Evolutionary conservation across 805 yeast species (phyloP).

Genomic region (Sungouiella blattae): DNA sequence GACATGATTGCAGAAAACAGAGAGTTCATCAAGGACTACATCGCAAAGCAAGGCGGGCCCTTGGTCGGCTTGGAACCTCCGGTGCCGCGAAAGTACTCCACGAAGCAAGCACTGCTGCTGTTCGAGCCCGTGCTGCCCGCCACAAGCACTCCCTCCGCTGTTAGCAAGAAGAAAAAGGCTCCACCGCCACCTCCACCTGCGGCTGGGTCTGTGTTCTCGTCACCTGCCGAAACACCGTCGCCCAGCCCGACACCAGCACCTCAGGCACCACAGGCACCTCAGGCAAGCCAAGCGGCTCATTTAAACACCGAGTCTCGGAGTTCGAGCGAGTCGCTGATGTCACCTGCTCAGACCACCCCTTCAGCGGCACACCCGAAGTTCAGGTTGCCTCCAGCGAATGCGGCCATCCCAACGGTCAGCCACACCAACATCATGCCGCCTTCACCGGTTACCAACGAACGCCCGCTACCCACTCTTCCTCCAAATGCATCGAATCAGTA

Average conservation of each 20-base stretch:
- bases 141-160: constrained; percentile 1
- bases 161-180: constrained; percentile 15
- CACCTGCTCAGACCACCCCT: neutral
- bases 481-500: too few species aligned
- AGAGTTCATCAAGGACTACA: constrained; percentile 76
- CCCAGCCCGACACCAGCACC: constrained; percentile 7
- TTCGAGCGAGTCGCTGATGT: too few species aligned
- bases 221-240: too few species aligned
- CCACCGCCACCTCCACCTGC: constrained; percentile 17
- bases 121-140: neutral
- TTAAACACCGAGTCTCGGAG: too few species aligned
- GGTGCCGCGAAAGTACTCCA: constrained; percentile 50
- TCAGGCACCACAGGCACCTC: neutral
- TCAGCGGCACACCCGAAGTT: constrained; percentile 20
- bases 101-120: constrained; percentile 4
- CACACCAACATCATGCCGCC: constrained; percentile 5
- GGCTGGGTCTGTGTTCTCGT: constrained; percentile 1
- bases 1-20: constrained; percentile 87
- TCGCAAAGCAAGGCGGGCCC: constrained; percentile 71
- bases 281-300: too few species aligned
- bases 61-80: constrained; percentile 85
- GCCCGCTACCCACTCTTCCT: too few species aligned
- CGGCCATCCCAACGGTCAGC: constrained; percentile 26
- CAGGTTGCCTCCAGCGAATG: constrained; percentile 36
- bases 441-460: too few species aligned